Evolutionary conservation across 139 green algal genomes (phyloP).

Genomic region (Chloropicon primus): DNA sequence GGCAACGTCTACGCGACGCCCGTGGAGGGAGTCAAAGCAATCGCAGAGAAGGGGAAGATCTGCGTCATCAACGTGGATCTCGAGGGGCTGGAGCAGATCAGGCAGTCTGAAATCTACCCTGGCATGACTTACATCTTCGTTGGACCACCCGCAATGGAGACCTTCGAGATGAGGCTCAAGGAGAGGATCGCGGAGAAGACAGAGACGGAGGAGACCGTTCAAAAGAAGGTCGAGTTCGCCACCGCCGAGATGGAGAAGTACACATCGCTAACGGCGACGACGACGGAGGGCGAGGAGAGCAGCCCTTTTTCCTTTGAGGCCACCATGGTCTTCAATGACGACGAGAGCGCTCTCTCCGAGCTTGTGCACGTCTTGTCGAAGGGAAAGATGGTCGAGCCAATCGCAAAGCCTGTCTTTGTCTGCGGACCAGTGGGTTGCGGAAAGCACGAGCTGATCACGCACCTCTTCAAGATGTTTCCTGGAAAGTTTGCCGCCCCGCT

Average conservation of each 20-base stretch:
- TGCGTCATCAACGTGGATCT: conserved; percentile 9
- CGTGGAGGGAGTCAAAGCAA: not conserved
- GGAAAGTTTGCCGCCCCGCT: not conserved
- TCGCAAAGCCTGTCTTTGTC: not conserved
- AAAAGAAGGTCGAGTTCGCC: conserved; percentile 1
- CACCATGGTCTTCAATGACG: no score
- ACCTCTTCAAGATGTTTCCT: not conserved
- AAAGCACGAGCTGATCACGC: not conserved
- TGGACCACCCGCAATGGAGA: not conserved
- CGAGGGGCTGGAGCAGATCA: not conserved
- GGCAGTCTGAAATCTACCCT: not conserved
- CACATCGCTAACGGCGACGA: not conserved
- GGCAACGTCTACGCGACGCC: not conserved
- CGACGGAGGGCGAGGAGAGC: not conserved
- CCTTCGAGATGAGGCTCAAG: conserved; percentile 21
- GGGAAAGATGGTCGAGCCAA: not conserved
- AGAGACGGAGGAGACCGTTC: not conserved
- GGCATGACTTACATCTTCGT: not conserved
- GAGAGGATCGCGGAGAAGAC: conserved; percentile 27
- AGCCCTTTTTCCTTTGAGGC: no score
- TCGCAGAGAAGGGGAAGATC: conserved; percentile 11
- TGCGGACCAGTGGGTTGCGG: not conserved
- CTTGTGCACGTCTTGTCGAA: not conserved
- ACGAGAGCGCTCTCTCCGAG: not conserved
- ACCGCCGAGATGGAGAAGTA: not conserved